Base-by-base conservation (phyloP, 495 filamentous ascomycete species). In the Neurospora sp. region DNA sequence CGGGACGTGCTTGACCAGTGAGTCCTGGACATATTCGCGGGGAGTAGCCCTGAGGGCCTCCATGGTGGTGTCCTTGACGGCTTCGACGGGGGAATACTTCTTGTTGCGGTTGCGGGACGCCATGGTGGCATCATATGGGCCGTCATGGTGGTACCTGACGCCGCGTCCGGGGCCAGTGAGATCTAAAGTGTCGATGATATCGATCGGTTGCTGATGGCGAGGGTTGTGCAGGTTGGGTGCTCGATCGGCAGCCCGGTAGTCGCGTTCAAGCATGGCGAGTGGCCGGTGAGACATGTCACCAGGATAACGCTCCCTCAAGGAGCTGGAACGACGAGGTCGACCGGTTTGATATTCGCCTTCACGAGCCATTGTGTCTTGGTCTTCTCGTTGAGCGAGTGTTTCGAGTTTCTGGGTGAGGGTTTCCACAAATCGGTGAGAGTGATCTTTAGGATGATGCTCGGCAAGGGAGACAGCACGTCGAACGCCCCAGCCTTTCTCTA, bases 21-120 rank as follows among this genome's bases (percentile, higher is more conserved):
- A 87, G 79, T 98, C 95, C 70, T 87, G 79, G 62, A 98, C 87
- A 75, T 91, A 92, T 76, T 96, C 93, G 27, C 81, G 81, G 0
- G 96, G 95, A 0, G 96, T 98, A 0, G 96, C 96, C 72, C 86
- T 88, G 44, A 99, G 79, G 0, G 94, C 92, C 78, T 94, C 91
- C 18, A 86, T 83, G 81, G 96, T 98, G 18, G 89, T 90, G 12
- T 88, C 84, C 71, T 82, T 83, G 5, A 97, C 86, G 7, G 96
- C 96, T 40, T 92, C 93, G 16, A 98, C 80, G 0, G 96, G 96
- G 83, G 92, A 78, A 76, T 80, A 85, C 71, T 86, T 82, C 77
- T 81, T 85, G 76, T 88, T 81, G n/a, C 80, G 82, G 80, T 97
- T 97, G 27, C 92, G 84, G 37, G 92, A 87, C 7, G 90, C 82